These are phyloP conservation scores for Aspergillus sp. DNA, from an alignment of 2,329 filamentous ascomycete species.

Conservation along the genomic window DNA sequence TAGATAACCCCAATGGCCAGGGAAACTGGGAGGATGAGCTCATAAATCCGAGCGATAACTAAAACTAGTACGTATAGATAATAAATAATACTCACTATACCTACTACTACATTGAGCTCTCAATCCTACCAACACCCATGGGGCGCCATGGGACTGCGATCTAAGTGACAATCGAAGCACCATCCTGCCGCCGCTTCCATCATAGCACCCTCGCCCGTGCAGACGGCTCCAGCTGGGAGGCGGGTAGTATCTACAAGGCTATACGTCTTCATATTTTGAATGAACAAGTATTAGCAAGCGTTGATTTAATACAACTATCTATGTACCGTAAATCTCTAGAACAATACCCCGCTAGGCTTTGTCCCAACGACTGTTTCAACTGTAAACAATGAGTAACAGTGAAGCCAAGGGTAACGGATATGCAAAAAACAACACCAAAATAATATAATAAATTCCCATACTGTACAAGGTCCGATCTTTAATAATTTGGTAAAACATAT, in stretches of 20 bases:
- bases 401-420: background rate
- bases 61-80: background rate
- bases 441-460: conserved; percentile 38
- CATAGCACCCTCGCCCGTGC: background rate
- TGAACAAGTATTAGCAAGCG: background rate
- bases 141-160: background rate
- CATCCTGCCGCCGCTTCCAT: background rate
- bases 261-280: background rate
- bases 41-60: conserved; percentile 19
- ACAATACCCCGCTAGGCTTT: background rate
- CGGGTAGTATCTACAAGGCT: background rate
- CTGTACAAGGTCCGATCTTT: conserved; percentile 39
- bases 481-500: conserved; percentile 30
- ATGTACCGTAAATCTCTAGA: conserved; percentile 13
- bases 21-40: conserved; percentile 31
- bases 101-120: background rate
- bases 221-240: background rate
- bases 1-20: conserved; percentile 39
- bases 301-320: conserved; percentile 25
- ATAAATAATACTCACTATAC: background rate
- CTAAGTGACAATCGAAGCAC: no score
- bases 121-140: background rate
- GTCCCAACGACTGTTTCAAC: conserved; percentile 11
- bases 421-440: background rate
- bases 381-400: conserved; percentile 6